phyloP scores from a whole-genome alignment of 306 rosid species.

The Prunus mume region DNA sequence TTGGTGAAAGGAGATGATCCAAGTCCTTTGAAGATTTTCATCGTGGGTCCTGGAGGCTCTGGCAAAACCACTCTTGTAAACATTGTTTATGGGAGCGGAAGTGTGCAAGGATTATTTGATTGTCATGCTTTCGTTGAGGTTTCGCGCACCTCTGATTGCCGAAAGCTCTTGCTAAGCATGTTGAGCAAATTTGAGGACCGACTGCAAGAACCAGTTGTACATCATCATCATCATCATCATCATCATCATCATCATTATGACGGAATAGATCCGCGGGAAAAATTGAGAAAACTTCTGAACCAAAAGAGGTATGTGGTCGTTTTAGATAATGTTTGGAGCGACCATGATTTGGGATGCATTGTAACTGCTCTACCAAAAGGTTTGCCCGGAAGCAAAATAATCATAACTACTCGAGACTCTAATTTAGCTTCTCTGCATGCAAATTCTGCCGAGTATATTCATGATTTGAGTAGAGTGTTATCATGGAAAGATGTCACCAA shows the following conservation, averaged over 20 bases:
- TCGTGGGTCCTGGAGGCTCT: conserved; percentile 6
- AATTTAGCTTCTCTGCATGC: neutral
- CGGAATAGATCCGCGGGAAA: neutral
- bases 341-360: neutral
- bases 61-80: neutral
- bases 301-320: conserved; percentile 3
- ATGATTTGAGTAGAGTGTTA: conserved; percentile 1
- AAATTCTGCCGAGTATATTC: neutral
- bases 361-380: neutral
- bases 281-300: neutral
- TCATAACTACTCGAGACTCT: neutral
- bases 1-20: neutral
- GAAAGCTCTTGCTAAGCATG: neutral
- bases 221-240: too few species aligned
- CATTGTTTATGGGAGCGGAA: neutral
- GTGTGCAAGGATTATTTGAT: neutral
- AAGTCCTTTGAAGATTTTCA: neutral
- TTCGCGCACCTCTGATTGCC: neutral
- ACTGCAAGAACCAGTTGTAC: neutral
- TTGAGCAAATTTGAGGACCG: neutral
- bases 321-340: conserved; percentile 7
- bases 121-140: neutral
- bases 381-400: conserved; percentile 6
- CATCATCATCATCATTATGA: too few species aligned
- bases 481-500: neutral